Conservation (phyloP, 2,329 filamentous ascomycete species). For the Trematosphaeria pertusa region DNA sequence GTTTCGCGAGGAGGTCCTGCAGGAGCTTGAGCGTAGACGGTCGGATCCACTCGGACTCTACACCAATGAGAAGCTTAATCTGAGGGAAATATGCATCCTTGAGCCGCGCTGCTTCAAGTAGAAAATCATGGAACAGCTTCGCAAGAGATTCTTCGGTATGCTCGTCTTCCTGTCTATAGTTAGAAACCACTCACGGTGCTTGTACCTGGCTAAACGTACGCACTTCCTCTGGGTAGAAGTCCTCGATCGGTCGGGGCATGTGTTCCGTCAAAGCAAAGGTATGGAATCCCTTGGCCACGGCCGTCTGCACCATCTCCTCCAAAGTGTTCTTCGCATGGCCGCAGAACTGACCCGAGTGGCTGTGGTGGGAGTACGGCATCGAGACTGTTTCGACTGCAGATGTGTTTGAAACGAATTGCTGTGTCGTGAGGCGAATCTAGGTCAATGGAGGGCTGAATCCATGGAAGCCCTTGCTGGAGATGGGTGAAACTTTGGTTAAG, state of each 20-base stretch:
- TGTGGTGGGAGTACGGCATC: constrained; percentile 98
- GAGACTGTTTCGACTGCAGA: no score
- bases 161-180: constrained; percentile 21
- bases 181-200: constrained; percentile 9
- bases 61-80: constrained; percentile 85
- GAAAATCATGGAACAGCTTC: constrained; percentile 72
- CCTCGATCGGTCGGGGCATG: constrained; percentile 80
- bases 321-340: constrained; percentile 82
- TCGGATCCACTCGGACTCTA: constrained; percentile 93
- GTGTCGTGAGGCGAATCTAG: no score
- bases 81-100: constrained; percentile 71
- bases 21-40: constrained; percentile 69
- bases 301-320: constrained; percentile 81
- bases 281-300: constrained; percentile 78
- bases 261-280: constrained; percentile 92
- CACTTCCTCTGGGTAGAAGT: constrained; percentile 94
- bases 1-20: constrained; percentile 61
- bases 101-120: constrained; percentile 76
- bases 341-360: constrained; percentile 97
- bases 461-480: no score
- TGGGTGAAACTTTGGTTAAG: no score
- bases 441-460: no score
- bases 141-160: constrained; percentile 42
- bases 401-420: no score
- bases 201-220: constrained; percentile 4